These are phyloP conservation scores for Picea glauca DNA, from an alignment of 75 land plant genomes.

Conservation along the genomic window DNA sequence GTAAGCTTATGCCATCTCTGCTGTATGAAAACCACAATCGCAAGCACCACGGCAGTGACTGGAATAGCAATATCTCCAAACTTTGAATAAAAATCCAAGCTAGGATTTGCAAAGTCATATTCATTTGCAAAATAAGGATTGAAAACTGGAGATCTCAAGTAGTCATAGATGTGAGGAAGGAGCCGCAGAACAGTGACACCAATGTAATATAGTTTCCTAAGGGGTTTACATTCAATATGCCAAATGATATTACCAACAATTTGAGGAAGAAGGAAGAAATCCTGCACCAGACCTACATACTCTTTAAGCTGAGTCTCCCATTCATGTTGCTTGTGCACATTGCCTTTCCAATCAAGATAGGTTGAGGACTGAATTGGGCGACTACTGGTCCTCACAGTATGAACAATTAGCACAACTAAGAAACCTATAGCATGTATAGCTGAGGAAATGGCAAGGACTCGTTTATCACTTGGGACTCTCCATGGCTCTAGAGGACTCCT, in stretches of 20 bases:
- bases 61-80: slow-evolving; percentile 64
- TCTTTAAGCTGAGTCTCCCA: slow-evolving; percentile 41
- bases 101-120: slow-evolving; percentile 58
- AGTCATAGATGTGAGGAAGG: slow-evolving; percentile 66
- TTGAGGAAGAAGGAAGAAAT: slow-evolving; percentile 75
- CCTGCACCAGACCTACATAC: slow-evolving; percentile 71
- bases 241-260: slow-evolving; percentile 58
- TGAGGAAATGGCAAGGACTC: slow-evolving; percentile 24
- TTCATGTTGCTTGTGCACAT: slow-evolving; percentile 18
- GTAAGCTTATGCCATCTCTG: slow-evolving; percentile 55
- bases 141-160: slow-evolving; percentile 34
- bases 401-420: slow-evolving; percentile 36
- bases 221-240: slow-evolving; percentile 49
- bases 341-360: slow-evolving; percentile 20
- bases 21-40: slow-evolving; percentile 47
- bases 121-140: slow-evolving; percentile 58
- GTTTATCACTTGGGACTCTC: slow-evolving; percentile 58
- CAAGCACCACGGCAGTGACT: slow-evolving; percentile 37
- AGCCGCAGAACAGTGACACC: slow-evolving; percentile 59
- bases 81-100: slow-evolving; percentile 55
- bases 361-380: slow-evolving; percentile 4
- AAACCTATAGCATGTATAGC: slow-evolving; percentile 54
- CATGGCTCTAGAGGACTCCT: slow-evolving; percentile 46
- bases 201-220: slow-evolving; percentile 47
- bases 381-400: slow-evolving; percentile 12